Evolutionary conservation across 2,329 filamentous ascomycete genomes (phyloP).

Genomic region (Pyricularia sp.): DNA sequence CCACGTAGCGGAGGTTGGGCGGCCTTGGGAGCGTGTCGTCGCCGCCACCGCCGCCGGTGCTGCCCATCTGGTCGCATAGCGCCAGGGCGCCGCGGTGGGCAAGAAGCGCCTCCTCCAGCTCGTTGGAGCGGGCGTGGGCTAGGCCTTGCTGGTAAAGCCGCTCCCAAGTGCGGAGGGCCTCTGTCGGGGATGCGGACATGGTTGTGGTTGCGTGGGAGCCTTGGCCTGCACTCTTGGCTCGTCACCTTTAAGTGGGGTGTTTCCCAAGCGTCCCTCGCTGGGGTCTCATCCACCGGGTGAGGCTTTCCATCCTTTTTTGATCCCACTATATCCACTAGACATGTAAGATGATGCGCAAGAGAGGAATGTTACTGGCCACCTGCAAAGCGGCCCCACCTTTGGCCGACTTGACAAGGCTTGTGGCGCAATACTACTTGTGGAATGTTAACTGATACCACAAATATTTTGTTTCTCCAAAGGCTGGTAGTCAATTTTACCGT

Average conservation of each 20-base stretch:
- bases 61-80: constrained; percentile 8
- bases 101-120: constrained; percentile 12
- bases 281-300: neutral
- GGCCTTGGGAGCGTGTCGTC: constrained; percentile 5
- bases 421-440: neutral
- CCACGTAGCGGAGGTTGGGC: constrained; percentile 9
- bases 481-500: neutral
- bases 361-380: neutral
- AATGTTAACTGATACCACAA: neutral
- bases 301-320: too few species aligned
- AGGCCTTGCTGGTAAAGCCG: constrained; percentile 8
- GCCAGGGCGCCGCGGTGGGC: constrained; percentile 13
- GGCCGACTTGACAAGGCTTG: neutral
- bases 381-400: neutral
- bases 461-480: neutral
- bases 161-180: constrained; percentile 11
- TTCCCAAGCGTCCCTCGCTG: neutral
- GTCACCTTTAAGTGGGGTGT: neutral
- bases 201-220: constrained; percentile 6
- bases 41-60: neutral
- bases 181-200: constrained; percentile 10
- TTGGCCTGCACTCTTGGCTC: neutral
- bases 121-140: constrained; percentile 7
- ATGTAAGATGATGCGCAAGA: neutral
- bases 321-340: too few species aligned